A percentile compares a stretch with the other conserved stretches of the same genome.
Evolutionary conservation across 2,329 filamentous ascomycete species (phyloP).

Genomic region (Microsporum canis): DNA sequence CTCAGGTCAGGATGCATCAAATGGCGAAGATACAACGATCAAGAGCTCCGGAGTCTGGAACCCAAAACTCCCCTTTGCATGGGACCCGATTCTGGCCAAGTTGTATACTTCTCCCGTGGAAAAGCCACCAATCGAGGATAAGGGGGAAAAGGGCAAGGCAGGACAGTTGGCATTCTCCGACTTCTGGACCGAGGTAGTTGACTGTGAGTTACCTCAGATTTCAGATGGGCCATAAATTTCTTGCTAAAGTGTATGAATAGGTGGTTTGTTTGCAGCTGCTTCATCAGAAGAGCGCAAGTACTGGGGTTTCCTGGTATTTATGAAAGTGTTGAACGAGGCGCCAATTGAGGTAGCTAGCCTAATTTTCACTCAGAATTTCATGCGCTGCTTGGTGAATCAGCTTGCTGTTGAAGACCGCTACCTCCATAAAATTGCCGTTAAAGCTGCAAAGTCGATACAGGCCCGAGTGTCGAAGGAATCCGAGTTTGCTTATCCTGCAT

Average conservation of each 20-base stretch:
- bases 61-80: slow-evolving; percentile 74
- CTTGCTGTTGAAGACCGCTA: slow-evolving; percentile 65
- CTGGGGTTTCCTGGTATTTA: slow-evolving; percentile 80
- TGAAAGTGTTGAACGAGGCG: slow-evolving; percentile 54
- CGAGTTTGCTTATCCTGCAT: slow-evolving; percentile 47
- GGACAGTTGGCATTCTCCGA: slow-evolving; percentile 48
- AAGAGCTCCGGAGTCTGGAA: slow-evolving; percentile 59
- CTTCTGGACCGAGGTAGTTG: slow-evolving; percentile 79
- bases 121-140: slow-evolving; percentile 23
- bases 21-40: slow-evolving; percentile 21
- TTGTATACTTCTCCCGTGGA: slow-evolving; percentile 23
- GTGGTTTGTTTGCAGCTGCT: slow-evolving; percentile 68
- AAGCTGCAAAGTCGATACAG: slow-evolving; percentile 62
- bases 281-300: slow-evolving; percentile 84
- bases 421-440: slow-evolving; percentile 65
- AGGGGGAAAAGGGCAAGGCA: slow-evolving; percentile 22
- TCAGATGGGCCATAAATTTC: not conserved
- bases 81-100: slow-evolving; percentile 60
- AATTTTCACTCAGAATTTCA: slow-evolving; percentile 73
- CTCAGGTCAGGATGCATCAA: slow-evolving; percentile 22
- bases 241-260: slow-evolving; percentile 36
- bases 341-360: slow-evolving; percentile 41
- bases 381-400: slow-evolving; percentile 73
- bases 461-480: slow-evolving; percentile 51
- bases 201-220: slow-evolving; percentile 49